Evolutionary conservation across 495 filamentous ascomycete genomes (phyloP), one percentile per base, ranked within the genome.

Genomic region (Daldinia caldariorum): DNA sequence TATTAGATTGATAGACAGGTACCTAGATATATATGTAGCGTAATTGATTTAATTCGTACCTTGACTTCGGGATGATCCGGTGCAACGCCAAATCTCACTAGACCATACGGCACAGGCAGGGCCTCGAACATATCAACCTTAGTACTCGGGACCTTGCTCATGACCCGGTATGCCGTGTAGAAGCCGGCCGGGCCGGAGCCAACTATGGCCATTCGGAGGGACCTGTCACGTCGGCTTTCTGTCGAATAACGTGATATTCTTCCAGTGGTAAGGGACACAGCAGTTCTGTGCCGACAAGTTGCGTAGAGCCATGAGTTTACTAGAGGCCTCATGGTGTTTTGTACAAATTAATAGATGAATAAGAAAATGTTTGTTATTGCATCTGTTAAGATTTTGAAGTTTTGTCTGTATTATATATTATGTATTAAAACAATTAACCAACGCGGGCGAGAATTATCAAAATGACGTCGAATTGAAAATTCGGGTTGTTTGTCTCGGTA

Each of bases 21-120:
- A n/a, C n/a, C n/a, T n/a, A n/a, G n/a, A 26, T 26, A 26, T 26
- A 57, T 8, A 54, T 7, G 2, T 22, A 53, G 29, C 26, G 12
- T 4, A 64, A 26, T 1, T 43, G 13, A 34, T 31, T 61, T 43
- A 16, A 34, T 31, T 61, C 80, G 59, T 84, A 95, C 94, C 88
- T 99, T 99, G 45, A 98, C 95, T 81, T 98, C 94, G 13, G 95
- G 94, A 78, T 99, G 95, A 76, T 99, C 95, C 7, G 95, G 95
- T 10, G 95, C 96, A 55, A 99, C 95, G 13, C 95, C 95, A 75
- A 93, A 97, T 56, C 95, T 84, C 14, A 94, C 93, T 55, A 99
- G 84, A 2, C 95, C 95, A 77, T 92, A 99, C 6, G 95, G 95
- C 8, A 94, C 94, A 0, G 95, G 96, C 8, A 97, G 80, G 22